Percentiles rank a stretch among this genome's conserved stretches.
These are phyloP conservation scores for Trichomonas vaginalis DNA, from an alignment of 208 protist species.

Conservation along the genomic window DNA sequence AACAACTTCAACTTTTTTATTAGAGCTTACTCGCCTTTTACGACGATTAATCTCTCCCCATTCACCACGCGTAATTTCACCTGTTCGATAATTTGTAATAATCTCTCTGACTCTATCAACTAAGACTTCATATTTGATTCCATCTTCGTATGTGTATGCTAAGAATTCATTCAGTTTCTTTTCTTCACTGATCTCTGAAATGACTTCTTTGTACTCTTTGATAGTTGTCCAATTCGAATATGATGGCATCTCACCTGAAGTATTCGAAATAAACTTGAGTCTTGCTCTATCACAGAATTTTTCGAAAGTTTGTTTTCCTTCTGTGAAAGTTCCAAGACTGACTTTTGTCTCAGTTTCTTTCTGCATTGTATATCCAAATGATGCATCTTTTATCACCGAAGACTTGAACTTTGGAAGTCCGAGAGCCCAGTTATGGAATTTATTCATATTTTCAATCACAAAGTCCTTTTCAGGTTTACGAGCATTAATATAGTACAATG, in stretches of 20 bases:
- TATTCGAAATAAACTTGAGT: background rate
- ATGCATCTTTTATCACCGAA: background rate
- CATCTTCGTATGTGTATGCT: background rate
- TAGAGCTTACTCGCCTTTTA: background rate
- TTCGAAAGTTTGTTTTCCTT: background rate
- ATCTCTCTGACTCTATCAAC: background rate
- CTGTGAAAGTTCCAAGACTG: too few species aligned
- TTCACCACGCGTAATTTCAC: background rate
- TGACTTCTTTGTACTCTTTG: background rate
- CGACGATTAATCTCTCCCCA: background rate
- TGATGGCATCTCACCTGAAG: background rate
- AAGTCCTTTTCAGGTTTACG: background rate
- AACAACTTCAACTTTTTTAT: background rate
- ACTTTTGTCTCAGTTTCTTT: background rate
- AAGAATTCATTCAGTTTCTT: background rate
- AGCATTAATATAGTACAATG: background rate
- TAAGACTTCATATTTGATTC: background rate
- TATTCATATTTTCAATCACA: background rate
- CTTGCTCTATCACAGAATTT: background rate
- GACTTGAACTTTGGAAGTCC: background rate
- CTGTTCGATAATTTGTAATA: background rate
- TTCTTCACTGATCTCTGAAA: background rate
- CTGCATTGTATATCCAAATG: background rate
- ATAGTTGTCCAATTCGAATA: background rate
- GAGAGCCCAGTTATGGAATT: background rate